Base-by-base conservation (phyloP, 2,329 filamentous ascomycete species). In the Teratosphaeria viscida region DNA sequence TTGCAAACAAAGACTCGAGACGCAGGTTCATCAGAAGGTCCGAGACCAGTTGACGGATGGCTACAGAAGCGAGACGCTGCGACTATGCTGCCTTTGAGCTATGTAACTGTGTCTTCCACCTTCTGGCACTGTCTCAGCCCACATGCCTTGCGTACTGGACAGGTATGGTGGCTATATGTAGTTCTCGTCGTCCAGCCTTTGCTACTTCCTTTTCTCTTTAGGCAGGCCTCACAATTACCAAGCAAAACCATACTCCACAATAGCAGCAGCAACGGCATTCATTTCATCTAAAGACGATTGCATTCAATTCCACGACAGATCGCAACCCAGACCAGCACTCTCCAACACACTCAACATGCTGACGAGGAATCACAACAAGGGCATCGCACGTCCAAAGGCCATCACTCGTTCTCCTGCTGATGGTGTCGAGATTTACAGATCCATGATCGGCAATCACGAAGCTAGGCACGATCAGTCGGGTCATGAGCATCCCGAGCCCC, bases 181-280 rank as follows among this genome's bases (percentile, higher is more conserved):
- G 27, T 3, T 16, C 32, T 32, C 32, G 2, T 52, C 29, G 23
- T 23, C n/a, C 23, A 35, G 26, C 34, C 27, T 10, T 59, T 39
- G 54, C 23, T 53, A 27, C 39, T 16, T 35, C 23, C 47, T 53
- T 47, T 34, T 57, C 52, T 54, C 52, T 54, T 52, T 53, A 59
- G 59, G 59, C 59, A 56, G 57, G 57, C 57, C 59, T 59, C 57
- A 56, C 16, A 55, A 16, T 27, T 54, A 32, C 12, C 23, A 14
- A 49, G 37, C 37, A 29, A 29, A 52, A 47, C 10, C 3, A 34
- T 11, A 54, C 2, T n/a, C 5, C 16, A 43, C 37, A 43, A 53
- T 47, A n/a, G 29, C 29, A 32, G 29, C 34, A 12, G 43, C 43
- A 23, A 11, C 43, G 5, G 8, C 43, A 7, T 49, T 49, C 43